These are phyloP conservation scores for Coemansia sp. DNA, from an alignment of 192 early-diverging fungal species.

Conservation along the genomic window DNA sequence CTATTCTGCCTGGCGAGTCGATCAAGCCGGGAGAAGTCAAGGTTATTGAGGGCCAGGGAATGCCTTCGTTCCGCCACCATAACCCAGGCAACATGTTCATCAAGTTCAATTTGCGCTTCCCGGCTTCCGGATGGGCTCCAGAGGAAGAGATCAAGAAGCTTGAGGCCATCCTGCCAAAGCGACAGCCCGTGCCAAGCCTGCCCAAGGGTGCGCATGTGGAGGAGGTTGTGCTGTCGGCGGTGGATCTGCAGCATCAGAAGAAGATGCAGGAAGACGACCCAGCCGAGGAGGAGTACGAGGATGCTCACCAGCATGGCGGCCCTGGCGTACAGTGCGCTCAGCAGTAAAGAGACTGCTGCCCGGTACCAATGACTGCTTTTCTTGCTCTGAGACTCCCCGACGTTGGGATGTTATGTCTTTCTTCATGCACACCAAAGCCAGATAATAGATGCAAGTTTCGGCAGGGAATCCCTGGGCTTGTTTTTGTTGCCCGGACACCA, in stretches of 20 bases:
- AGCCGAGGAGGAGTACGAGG: constrained; percentile 64
- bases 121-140: constrained; percentile 76
- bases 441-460: no score
- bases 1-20: constrained; percentile 90
- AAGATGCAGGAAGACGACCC: constrained; percentile 54
- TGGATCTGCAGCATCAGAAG: constrained; percentile 74
- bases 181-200: constrained; percentile 57
- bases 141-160: constrained; percentile 72
- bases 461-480: no score
- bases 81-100: constrained; percentile 91
- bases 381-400: no score
- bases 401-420: no score
- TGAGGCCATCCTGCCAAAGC: constrained; percentile 79
- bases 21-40: constrained; percentile 93
- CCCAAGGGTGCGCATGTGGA: constrained; percentile 68
- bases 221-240: constrained; percentile 77
- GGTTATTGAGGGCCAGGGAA: constrained; percentile 86
- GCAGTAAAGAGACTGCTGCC: constrained; percentile 63
- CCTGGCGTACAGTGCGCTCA: constrained; percentile 94
- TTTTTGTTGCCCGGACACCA: no score
- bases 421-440: no score
- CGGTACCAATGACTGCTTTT: no score
- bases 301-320: constrained; percentile 64
- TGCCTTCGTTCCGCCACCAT: constrained; percentile 89
- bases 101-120: constrained; percentile 94